Base-by-base conservation (phyloP, 805 yeast species). In the Nakazawaea molendinolei region DNA sequence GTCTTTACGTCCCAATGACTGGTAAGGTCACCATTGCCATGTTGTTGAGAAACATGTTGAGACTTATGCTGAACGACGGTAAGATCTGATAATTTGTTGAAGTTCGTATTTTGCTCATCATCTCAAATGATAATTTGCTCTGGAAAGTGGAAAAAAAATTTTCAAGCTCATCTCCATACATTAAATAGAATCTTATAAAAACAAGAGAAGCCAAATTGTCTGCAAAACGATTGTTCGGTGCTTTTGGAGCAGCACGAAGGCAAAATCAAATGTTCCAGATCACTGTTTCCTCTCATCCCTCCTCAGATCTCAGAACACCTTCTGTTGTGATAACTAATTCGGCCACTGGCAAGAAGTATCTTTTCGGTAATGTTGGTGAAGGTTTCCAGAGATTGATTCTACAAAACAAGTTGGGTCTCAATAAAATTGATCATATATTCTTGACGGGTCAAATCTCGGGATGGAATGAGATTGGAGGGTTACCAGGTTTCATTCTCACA, bases 21-120 rank as follows among this genome's bases (percentile, higher is more conserved):
- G 98, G 98, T 13, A 92, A 92, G 59, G 97, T 92, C 23, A 92
- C 98, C 25, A 89, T 92, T 43, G 76, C 95, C 41, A 92, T 92
- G 97, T 63, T 92, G 28, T 63, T 92, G 58, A 76, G 98, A 57
- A 92, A 92, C 56, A 66, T 92, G 60, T 60, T 92, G 40, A 74
- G 98, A 47, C 66, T 92, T 45, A 74, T 83, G 45, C 78, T 80
- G 33, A 89, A 92, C 63, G 73, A 70, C 42, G 36, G 36, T 5
- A 37, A 37, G 20, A 23, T n/a, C n/a, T n/a, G n/a, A n/a, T n/a
- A n/a, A n/a, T n/a, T n/a, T n/a, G n/a, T 33, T 24, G 8, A 52
- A 50, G 27, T 28, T 40, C 7, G 20, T 35, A 14, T 31, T 28
- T 36, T 22, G 9, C 13, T 33, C 15, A 39, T 41, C 20, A 42